Base-by-base conservation (phyloP, 129 eudicot genomes). In the Chrysanthemum seticuspe region DNA sequence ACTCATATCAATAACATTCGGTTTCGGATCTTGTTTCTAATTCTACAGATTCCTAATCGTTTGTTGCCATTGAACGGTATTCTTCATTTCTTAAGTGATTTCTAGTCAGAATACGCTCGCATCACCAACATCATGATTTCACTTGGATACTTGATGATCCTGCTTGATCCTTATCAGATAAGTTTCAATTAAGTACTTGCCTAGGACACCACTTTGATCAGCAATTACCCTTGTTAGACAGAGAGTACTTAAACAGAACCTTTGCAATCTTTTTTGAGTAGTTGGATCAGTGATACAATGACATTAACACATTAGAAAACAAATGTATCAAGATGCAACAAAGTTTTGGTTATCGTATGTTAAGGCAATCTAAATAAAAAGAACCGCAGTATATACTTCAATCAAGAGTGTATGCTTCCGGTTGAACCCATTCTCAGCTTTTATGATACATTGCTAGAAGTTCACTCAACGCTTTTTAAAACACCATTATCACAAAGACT, bases 251-350 rank as follows among this genome's bases (percentile, higher is more conserved):
- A 1, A 65, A 13, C 6, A 65, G 48, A 31, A 65, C 54, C 53
- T 54, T 52, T n/a, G 16, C 40, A 6, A 4, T 13, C 44, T 54
- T 14, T 74, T 74, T 16, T 2, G 14, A 58, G 58, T 14, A 14
- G 47, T 21, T 71, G 7, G 67, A 57, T 58, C 67, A 36, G n/a
- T 13, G 25, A 23, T 74, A 52, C 23, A 53, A 55, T 65, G 72
- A 63, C 16, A 21, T 19, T 34, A 18, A 2, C 52, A 15, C 5
- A 21, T 9, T 54, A 65, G 57, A 54, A 65, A 65, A 52, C 15
- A 6, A 34, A 14, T 56, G 44, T 49, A 62, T 62, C 40, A 62
- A 62, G 23, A 47, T 47, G 59, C 40, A 68, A 31, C 19, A 56
- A 56, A 9, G 15, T 44, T 14, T 36, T 67, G n/a, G 10, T 15